Evolutionary conservation across 768 basidiomycete species (phyloP).

Genomic region (Russula griseocarnosa): DNA sequence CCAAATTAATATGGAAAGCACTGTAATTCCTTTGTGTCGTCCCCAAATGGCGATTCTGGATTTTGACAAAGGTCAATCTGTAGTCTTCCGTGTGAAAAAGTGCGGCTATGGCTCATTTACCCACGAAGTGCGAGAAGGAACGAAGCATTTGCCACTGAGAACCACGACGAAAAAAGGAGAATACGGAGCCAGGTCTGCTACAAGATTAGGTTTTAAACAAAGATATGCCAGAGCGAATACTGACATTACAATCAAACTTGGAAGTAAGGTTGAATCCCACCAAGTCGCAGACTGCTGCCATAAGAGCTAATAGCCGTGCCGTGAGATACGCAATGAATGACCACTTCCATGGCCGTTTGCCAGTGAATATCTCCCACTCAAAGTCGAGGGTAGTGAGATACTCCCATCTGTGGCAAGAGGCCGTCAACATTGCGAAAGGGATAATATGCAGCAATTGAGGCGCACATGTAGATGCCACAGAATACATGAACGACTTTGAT

Average conservation of each 20-base stretch:
- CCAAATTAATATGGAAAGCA: conserved; percentile 1
- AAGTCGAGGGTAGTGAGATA: conserved; percentile 21
- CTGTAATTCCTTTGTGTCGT: conserved; percentile 6
- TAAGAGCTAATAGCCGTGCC: conserved; percentile 16
- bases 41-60: conserved; percentile 21
- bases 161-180: conserved; percentile 9
- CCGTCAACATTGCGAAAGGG: neutral
- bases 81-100: neutral
- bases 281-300: neutral
- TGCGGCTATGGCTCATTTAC: neutral
- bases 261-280: conserved; percentile 15
- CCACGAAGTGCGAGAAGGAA: conserved; percentile 24
- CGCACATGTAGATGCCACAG: conserved; percentile 16
- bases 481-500: conserved; percentile 22
- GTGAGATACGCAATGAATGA: conserved; percentile 19
- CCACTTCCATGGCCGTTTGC: conserved; percentile 20
- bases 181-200: conserved; percentile 9
- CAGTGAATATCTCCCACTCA: conserved; percentile 24
- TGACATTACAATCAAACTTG: conserved; percentile 10
- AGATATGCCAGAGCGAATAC: neutral
- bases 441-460: too few species aligned
- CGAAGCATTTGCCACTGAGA: conserved; percentile 13
- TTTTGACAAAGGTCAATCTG: neutral
- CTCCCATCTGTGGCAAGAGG: conserved; percentile 13
- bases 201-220: neutral